Base-by-base conservation (phyloP, 1,284 basidiomycete species). In the Inonotus obliquus region DNA sequence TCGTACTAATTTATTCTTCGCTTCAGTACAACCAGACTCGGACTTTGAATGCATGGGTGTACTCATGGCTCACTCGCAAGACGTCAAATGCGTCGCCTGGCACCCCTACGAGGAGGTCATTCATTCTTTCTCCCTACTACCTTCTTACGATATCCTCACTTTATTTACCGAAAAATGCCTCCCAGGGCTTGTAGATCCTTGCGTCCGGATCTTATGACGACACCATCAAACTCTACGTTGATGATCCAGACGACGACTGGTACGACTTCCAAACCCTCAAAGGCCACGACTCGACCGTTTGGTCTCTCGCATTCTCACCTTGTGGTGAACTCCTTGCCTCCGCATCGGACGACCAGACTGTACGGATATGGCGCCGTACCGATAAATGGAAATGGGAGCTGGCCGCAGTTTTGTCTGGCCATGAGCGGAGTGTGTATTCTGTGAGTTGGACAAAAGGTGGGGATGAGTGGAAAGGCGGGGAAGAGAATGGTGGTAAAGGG, bases 171-270 rank as follows among this genome's bases (percentile, higher is more conserved):
- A 70, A 60, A 65, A 38, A 62, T 51, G 60, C 48, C 60, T 62
- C 38, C 54, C 57, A 59, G 67, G 63, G 32, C 6, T 41, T 57
- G 54, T 67, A 95, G 89, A 91, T 98, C 61, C 88, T 99, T 58
- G 97, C 96, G 10, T 98, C 95, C 3, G 94, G 88, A 9, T 98
- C 95, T 0, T 99, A 99, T 76, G 97, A 99, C 72, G 94, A 98
- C 69, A 93, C 92, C 6, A 92, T 99, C 73, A 94, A 94, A 69
- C 83, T 99, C 25, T 96, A 97, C 74, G 77, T 92, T 62, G 96
- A 98, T 72, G 96, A 99, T 72, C 94, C 94, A 0, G 84, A 86
- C 21, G 94, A 96, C 67, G 96, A 99, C 73, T 98, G 97, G 94
- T 95, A 86, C 72, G 90, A 89, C 69, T 92, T 93, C 67, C 74